Conservation (phyloP, 176 grass and related monocot genomes). For the Poa pratensis region DNA sequence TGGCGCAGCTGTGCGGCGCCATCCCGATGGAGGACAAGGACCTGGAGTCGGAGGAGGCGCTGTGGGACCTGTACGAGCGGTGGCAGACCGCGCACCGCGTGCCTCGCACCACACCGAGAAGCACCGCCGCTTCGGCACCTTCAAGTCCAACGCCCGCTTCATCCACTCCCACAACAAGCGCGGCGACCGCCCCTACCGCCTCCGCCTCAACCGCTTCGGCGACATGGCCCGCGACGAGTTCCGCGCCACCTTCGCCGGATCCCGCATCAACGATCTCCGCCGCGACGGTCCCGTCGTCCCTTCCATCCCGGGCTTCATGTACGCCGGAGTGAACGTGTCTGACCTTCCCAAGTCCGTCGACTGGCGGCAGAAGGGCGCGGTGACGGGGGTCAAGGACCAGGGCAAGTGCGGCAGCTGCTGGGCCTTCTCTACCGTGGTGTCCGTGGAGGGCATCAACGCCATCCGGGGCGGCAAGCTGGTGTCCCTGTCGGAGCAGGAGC, state of each 20-base stretch:
- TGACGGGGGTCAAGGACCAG: conserved; percentile 71
- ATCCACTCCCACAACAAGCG: conserved; percentile 80
- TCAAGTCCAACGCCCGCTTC: conserved; percentile 77
- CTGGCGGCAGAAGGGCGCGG: conserved; percentile 64
- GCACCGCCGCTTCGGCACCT: conserved; percentile 63
- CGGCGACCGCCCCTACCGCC: conserved; percentile 57
- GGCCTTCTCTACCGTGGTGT: conserved; percentile 68
- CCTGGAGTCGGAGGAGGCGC: conserved; percentile 60
- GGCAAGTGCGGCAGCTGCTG: conserved; percentile 77
- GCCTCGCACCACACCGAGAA: conserved; percentile 63
- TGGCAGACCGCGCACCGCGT: conserved; percentile 68
- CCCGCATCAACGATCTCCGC: conserved; percentile 43
- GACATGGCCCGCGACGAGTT: conserved; percentile 70
- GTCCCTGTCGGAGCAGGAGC: conserved; percentile 78
- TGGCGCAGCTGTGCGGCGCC: conserved; percentile 43
- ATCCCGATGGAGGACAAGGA: conserved; percentile 67
- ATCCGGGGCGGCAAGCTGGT: conserved; percentile 56
- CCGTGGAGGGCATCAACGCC: conserved; percentile 77
- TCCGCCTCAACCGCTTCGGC: conserved; percentile 76
- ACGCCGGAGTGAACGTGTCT: conserved; percentile 17
- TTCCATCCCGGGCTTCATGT: conserved; percentile 56
- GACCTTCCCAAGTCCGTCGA: conserved; percentile 56
- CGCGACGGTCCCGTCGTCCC: not conserved
- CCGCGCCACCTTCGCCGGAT: conserved; percentile 50
- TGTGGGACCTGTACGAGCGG: conserved; percentile 78